Evolutionary conservation across 768 basidiomycete species (phyloP), one percentile per base, ranked within the genome.

Genomic region (Dictyophora rubrovolvata): DNA sequence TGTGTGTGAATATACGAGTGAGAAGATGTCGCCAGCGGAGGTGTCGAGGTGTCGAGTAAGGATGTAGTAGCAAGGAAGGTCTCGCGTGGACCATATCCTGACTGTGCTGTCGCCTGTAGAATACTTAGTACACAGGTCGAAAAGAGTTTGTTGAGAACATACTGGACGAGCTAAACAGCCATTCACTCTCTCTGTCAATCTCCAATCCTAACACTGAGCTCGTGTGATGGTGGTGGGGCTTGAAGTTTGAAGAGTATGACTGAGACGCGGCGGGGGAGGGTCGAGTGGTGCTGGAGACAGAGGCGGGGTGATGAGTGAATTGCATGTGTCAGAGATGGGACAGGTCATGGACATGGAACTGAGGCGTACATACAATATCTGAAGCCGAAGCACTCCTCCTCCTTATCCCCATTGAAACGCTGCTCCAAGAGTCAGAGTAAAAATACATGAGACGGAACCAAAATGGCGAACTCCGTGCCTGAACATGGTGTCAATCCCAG

Each of bases 401-500:
- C n/a, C n/a, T n/a, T n/a, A n/a, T n/a, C n/a, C n/a, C n/a, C n/a
- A n/a, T n/a, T n/a, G n/a, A n/a, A n/a, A n/a, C n/a, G n/a, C n/a
- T n/a, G n/a, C n/a, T n/a, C n/a, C n/a, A n/a, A n/a, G n/a, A n/a
- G n/a, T n/a, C n/a, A n/a, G n/a, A n/a, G n/a, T n/a, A n/a, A n/a
- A n/a, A n/a, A n/a, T n/a, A n/a, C n/a, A n/a, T n/a, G n/a, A n/a
- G n/a, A n/a, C n/a, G n/a, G n/a, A n/a, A n/a, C n/a, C n/a, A n/a
- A n/a, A n/a, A n/a, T n/a, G n/a, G n/a, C n/a, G n/a, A n/a, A n/a
- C n/a, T n/a, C n/a, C n/a, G 74, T 99, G 96, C 79, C 98, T 99
- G 65, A 96, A 94, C 70, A 87, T 93, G 58, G 89, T 86, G 77
- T 99, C 95, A 47, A 99, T 84, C 14, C 93, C 96, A 36, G 93